A percentile compares a stretch with the other conserved stretches of the same genome.
Evolutionary conservation across 164 flowering plant genomes (phyloP).

Genomic region (Euptelea pleiosperma): DNA sequence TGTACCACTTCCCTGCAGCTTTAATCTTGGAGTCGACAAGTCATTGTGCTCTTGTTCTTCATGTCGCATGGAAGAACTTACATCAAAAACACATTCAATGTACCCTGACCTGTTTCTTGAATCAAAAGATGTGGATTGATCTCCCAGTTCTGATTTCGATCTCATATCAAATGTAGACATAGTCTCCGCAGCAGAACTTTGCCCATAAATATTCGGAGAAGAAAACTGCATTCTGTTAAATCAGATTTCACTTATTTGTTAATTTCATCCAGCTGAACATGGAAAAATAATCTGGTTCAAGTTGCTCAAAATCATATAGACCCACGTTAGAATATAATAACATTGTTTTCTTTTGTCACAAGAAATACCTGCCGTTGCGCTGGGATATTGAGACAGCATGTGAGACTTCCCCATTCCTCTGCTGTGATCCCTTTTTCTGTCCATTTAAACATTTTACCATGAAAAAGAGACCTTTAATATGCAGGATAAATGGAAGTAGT

Average conservation of each 20-base stretch:
- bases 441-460: conserved; percentile 9
- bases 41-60: conserved; percentile 35
- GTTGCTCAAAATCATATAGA: conserved; percentile 13
- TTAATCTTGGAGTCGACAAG: conserved; percentile 28
- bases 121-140: conserved; percentile 22
- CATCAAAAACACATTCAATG: conserved; percentile 40
- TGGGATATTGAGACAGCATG: conserved; percentile 30
- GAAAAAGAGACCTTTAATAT: too few species aligned
- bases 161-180: conserved; percentile 34
- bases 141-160: conserved; percentile 41
- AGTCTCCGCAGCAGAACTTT: conserved; percentile 36
- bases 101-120: conserved; percentile 36
- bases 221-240: conserved; percentile 47
- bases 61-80: conserved; percentile 29
- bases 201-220: conserved; percentile 31
- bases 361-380: conserved; percentile 49
- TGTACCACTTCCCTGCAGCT: conserved; percentile 23
- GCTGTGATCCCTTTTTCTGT: conserved; percentile 51
- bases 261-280: conserved; percentile 5
- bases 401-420: conserved; percentile 34
- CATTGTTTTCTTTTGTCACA: too few species aligned
- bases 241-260: conserved; percentile 12
- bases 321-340: too few species aligned
- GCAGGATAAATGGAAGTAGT: background rate
- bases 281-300: conserved; percentile 8